Conservation (phyloP, 495 filamentous ascomycete species). For the Penicillium psychrofluorescens region DNA sequence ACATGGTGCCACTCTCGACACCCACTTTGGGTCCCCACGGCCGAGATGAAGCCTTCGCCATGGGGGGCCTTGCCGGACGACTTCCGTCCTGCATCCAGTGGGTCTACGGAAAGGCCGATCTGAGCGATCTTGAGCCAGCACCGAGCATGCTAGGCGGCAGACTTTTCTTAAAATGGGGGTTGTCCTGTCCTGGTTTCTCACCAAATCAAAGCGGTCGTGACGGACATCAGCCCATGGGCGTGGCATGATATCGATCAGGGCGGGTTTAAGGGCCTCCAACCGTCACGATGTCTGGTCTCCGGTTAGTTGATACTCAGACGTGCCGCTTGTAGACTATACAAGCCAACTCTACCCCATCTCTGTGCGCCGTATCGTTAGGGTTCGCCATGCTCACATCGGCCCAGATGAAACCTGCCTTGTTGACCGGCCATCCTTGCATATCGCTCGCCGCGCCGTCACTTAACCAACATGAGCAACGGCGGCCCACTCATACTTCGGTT, state of each 20-base stretch:
- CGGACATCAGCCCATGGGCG: slow-evolving; percentile 14
- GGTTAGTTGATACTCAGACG: slow-evolving; percentile 9
- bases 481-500: slow-evolving; percentile 4
- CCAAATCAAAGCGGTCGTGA: neutral
- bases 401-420: slow-evolving; percentile 9
- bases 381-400: slow-evolving; percentile 16
- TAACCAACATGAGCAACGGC: slow-evolving; percentile 3
- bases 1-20: no score
- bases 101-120: slow-evolving; percentile 4
- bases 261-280: slow-evolving; percentile 5
- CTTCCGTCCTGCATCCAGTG: slow-evolving; percentile 12
- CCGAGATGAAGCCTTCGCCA: neutral
- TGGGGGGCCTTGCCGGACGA: slow-evolving; percentile 10
- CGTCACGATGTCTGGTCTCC: slow-evolving; percentile 8
- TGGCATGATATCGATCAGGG: slow-evolving; percentile 12
- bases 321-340: no score
- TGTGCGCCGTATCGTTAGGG: neutral
- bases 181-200: slow-evolving; percentile 7
- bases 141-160: slow-evolving; percentile 8
- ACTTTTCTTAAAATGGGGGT: slow-evolving; percentile 3
- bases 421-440: slow-evolving; percentile 6
- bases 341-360: neutral
- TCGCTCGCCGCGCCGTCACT: slow-evolving; percentile 6
- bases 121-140: neutral
- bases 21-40: neutral